Evolutionary conservation across 441 rosid species (phyloP), one percentile per base, ranked within the genome.

Genomic region (Oxalis stricta): DNA sequence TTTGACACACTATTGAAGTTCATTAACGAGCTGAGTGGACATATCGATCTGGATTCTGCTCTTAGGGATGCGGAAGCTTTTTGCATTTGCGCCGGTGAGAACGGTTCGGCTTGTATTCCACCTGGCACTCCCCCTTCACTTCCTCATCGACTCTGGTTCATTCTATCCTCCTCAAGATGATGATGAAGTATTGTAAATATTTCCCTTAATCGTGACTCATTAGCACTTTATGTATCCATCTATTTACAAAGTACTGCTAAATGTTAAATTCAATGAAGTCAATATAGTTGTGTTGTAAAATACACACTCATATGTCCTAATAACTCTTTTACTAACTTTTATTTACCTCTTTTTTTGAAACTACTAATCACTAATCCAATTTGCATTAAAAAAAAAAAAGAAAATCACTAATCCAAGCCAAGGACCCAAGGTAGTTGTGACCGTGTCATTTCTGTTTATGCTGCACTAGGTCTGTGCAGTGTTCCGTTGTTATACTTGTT

Each of bases 91-190:
- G 97, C 97, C 2, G 99, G 97, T 10, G 95, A 92, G 56, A 71
- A 77, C 26, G 99, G 99, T 23, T 81, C 83, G 12, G 92, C 97
- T 38, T 52, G 62, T 69, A 84, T 84, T 53, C 97, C 97, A 10
- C 97, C 94, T 9, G 99, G 95, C 45, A 84, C 97, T 20, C 95
- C 95, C 5, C 94, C 97, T 36, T 82, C 94, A 0, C 56, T 92
- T 66, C 89, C 95, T 9, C n/a, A 46, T 73, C 21, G 83, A 72
- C 41, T 66, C 52, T 2, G 82, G 73, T 59, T 59, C 59, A 46
- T 46, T 74, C 5, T 72, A 74, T 60, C 33, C 75, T 59, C 92
- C 53, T 44, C 84, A 73, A 23, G 93, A 86, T 10, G 72, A 86
- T 10, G 72, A 67, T 42, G 92, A 76, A 35, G 68, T 72, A 52